These are phyloP conservation scores for Trametes versicolor DNA, from an alignment of 1,284 basidiomycete genomes.

Conservation along the genomic window DNA sequence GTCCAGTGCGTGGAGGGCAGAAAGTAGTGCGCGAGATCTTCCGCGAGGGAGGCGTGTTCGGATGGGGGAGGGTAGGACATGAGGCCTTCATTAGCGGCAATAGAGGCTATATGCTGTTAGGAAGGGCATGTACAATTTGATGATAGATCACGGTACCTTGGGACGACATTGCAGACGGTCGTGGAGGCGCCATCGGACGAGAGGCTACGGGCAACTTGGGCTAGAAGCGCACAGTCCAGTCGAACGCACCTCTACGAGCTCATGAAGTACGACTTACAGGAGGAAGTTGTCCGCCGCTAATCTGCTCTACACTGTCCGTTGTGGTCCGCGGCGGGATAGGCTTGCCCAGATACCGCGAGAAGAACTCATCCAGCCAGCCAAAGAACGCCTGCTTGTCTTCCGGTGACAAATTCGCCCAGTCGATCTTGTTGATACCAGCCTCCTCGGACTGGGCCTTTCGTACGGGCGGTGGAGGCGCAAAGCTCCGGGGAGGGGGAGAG, in stretches of 20 bases:
- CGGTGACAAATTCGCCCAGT: conserved; percentile 72
- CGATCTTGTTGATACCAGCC: conserved; percentile 49
- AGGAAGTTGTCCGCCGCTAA: conserved; percentile 23
- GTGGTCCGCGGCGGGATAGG: conserved; percentile 25
- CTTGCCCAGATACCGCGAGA: conserved; percentile 54
- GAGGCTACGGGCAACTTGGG: conserved; percentile 27
- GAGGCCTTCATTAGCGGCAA: conserved; percentile 1
- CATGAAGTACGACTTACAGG: conserved; percentile 14
- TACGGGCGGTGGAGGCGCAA: conserved; percentile 25
- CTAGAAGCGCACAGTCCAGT: conserved; percentile 8
- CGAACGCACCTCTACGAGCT: not conserved
- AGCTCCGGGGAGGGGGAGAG: conserved; percentile 13
- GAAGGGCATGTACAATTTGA: too few relatives aligned
- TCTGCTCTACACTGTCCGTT: conserved; percentile 16
- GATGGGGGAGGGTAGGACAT: conserved; percentile 47
- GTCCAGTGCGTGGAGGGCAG: conserved; percentile 52
- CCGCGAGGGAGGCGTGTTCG: conserved; percentile 44
- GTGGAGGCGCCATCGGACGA: conserved; percentile 26
- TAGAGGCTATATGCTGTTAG: not conserved
- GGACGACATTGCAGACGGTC: not conserved
- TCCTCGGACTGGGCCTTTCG: conserved; percentile 5
- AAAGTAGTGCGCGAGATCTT: conserved; percentile 58
- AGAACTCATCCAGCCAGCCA: conserved; percentile 82
- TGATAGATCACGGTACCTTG: not conserved
- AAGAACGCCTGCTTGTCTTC: conserved; percentile 81